These are phyloP conservation scores for Ochromonadaceae sp. DNA, from an alignment of 352 stramenopile genomes.

Conservation along the genomic window DNA sequence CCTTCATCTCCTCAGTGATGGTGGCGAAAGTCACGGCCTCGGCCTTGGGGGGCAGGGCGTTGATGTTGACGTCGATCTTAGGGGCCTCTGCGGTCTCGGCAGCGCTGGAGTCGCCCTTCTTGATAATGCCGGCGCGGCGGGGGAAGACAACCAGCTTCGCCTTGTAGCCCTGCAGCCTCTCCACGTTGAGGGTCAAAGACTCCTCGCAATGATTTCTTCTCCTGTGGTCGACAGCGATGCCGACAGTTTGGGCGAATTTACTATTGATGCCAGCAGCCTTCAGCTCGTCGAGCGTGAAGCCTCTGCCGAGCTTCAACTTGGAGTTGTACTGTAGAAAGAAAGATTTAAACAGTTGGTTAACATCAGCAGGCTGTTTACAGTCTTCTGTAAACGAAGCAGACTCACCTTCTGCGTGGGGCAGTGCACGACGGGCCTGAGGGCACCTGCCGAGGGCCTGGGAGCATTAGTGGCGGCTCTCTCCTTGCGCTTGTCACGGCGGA, in stretches of 20 bases:
- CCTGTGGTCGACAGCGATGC: conserved; percentile 94
- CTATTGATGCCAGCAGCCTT: conserved; percentile 87
- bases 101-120: conserved; percentile 72
- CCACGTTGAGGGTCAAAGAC: conserved; percentile 83
- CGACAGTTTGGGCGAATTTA: conserved; percentile 88
- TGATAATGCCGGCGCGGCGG: conserved; percentile 81
- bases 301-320: conserved; percentile 90
- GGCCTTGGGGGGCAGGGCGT: not conserved
- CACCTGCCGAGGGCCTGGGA: conserved; percentile 81
- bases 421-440: conserved; percentile 89
- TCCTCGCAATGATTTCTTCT: conserved; percentile 94
- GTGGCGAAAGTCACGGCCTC: not conserved
- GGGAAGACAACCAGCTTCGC: conserved; percentile 95
- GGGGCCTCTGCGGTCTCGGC: conserved; percentile 75
- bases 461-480: conserved; percentile 92
- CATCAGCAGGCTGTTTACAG: not conserved
- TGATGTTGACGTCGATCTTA: conserved; percentile 42
- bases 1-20: not conserved
- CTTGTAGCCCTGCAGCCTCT: conserved; percentile 97
- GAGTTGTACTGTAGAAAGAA: conserved; percentile 71
- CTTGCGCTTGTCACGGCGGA: conserved; percentile 82
- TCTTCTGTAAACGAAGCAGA: not conserved
- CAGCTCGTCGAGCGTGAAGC: conserved; percentile 96
- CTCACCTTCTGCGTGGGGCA: conserved; percentile 75
- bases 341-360: not conserved